phyloP scores from a whole-genome alignment of 2,329 filamentous ascomycete genomes.

The Hypocrella siamensis region DNA sequence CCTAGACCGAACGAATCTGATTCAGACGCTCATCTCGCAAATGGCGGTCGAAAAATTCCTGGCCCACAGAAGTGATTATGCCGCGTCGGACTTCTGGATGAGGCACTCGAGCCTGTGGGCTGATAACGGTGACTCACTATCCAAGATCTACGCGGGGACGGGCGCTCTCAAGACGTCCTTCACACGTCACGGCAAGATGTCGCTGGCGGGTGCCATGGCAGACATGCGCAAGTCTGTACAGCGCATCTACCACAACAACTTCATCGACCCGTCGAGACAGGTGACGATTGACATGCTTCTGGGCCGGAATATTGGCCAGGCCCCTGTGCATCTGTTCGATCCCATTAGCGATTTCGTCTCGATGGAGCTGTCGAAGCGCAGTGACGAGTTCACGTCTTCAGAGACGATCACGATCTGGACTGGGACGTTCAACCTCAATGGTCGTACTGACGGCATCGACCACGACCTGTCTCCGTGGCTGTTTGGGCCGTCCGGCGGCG shows the following conservation, averaged over 20 bases:
- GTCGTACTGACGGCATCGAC: slow-evolving; percentile 60
- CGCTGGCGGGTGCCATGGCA: slow-evolving; percentile 79
- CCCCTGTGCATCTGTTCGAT: slow-evolving; percentile 74
- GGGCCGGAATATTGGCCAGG: slow-evolving; percentile 69
- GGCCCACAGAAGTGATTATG: slow-evolving; percentile 50
- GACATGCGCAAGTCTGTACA: slow-evolving; percentile 91
- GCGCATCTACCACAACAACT: slow-evolving; percentile 93
- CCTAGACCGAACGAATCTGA: slow-evolving; percentile 85
- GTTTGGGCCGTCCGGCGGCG: slow-evolving; percentile 42
- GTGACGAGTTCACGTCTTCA: slow-evolving; percentile 58
- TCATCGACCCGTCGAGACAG: slow-evolving; percentile 82
- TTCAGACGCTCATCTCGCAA: slow-evolving; percentile 89
- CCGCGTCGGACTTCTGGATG: slow-evolving; percentile 74
- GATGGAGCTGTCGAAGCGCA: slow-evolving; percentile 52
- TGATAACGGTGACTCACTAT: slow-evolving; percentile 88
- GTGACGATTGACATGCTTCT: slow-evolving; percentile 90
- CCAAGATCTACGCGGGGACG: slow-evolving; percentile 91
- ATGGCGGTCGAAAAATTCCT: slow-evolving; percentile 85
- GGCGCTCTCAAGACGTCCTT: slow-evolving; percentile 93
- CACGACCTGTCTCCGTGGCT: slow-evolving; percentile 79
- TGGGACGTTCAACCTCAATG: slow-evolving; percentile 92
- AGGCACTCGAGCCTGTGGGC: slow-evolving; percentile 90
- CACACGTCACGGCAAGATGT: slow-evolving; percentile 91
- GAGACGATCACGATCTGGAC: slow-evolving; percentile 66
- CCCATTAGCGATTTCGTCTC: slow-evolving; percentile 87